Evolutionary conservation across 768 basidiomycete species (phyloP).

Genomic region (Pholiota microspora): DNA sequence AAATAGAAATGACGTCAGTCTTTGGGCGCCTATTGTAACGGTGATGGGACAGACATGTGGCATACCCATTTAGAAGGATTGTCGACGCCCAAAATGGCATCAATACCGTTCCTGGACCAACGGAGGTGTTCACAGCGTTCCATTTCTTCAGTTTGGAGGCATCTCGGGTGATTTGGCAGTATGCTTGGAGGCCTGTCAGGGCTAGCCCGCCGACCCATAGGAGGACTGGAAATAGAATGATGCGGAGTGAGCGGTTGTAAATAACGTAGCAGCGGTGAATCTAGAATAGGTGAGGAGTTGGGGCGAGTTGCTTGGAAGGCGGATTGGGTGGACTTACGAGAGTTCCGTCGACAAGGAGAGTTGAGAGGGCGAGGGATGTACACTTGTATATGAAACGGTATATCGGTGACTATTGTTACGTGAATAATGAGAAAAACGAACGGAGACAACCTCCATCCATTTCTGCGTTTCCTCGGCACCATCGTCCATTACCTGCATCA

Average conservation of each 20-base stretch:
- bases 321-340: constrained; percentile 7
- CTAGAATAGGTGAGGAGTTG: not conserved
- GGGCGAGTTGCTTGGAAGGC: not conserved
- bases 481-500: too few relatives aligned
- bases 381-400: constrained; percentile 2
- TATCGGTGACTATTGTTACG: not conserved
- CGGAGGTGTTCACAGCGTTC: not conserved
- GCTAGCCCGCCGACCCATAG: constrained; percentile 16
- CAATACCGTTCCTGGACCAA: constrained; percentile 1
- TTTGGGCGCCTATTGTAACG: not conserved
- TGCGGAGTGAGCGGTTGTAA: constrained; percentile 9
- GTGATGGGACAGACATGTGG: constrained; percentile 9
- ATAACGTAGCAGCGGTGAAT: constrained; percentile 22
- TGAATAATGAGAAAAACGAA: not conserved
- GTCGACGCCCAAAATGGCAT: constrained; percentile 14
- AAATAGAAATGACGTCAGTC: too few relatives aligned
- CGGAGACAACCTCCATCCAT: constrained; percentile 7
- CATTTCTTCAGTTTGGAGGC: not conserved
- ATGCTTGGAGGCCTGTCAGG: constrained; percentile 8
- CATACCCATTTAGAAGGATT: constrained; percentile 15
- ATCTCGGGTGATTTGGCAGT: constrained; percentile 9
- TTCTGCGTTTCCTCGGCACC: too few relatives aligned
- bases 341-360: constrained; percentile 9
- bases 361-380: constrained; percentile 8
- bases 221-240: constrained; percentile 14